Evolutionary conservation across 2,329 filamentous ascomycete genomes (phyloP), one percentile per base, ranked within the genome.

Genomic region (Penicillium digitatum): DNA sequence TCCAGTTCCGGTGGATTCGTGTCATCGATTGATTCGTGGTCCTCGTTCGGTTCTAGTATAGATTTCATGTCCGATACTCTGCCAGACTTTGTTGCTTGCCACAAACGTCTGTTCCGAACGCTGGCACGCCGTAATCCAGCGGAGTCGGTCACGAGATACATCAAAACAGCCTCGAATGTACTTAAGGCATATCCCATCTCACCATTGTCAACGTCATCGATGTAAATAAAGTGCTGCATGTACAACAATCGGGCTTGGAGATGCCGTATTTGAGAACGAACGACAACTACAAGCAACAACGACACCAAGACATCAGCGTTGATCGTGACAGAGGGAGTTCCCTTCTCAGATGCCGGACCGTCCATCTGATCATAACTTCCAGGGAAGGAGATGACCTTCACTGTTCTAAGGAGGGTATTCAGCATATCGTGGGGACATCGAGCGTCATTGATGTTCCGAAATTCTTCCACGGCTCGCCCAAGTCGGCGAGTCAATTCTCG

Each of bases 211-310:
- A 99, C 91, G 74, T 99, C 94, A 65, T 97, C 94, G 48, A 96
- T 92, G 73, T 96, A 99, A 62, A 96, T 94, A 69, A 96, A 99
- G 67, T 95, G 90, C 40, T 93, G 88, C 81, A 97, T 96, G 70
- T 97, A 99, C n/a, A 88, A 81, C 44, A 99, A 77, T 20, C 93
- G 84, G 3, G 94, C 91, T 65, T 96, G 90, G 9, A 99, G 79
- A 72, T 96, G 87, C 55, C 89, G 86, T 26, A 95, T 86, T 57
- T 94, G 89, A 11, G 93, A 90, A 59, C 93, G 84, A 57, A 99
- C 97, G 11, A 99, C 89, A 16, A 99, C 91, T 58, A 95, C 86
- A 20, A 99, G 80, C 14, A 99, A 80, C 56, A 99, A 77, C 0
- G 94, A 96, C 2, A 99, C 94, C 27, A 99, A 78, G 0, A 93